Percentiles rank a stretch among this genome's conserved stretches.
Conservation (phyloP, 225 moss, liverwort and hornwort genomes). For the Thuidium tamariscinum region DNA sequence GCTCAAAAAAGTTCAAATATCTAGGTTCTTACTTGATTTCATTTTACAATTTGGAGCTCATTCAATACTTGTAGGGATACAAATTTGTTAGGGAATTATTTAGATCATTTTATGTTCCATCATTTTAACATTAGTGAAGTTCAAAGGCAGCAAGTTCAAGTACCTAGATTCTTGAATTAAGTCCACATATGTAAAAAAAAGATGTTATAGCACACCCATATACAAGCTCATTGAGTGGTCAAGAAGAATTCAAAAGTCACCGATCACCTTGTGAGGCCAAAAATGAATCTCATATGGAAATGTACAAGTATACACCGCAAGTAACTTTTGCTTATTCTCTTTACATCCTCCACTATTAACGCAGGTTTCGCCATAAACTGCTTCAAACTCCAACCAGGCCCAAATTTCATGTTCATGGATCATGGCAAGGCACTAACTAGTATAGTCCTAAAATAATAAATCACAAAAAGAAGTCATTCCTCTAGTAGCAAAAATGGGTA, state of each 20-base stretch:
- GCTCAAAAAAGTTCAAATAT: neutral
- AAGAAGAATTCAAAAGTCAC: neutral
- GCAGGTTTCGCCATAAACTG: neutral
- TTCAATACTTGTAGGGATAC: neutral
- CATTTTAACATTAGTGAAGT: no score
- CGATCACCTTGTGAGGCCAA: neutral
- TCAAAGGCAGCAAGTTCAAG: neutral
- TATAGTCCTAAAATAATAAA: neutral
- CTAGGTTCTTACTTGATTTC: neutral
- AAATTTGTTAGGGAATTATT: neutral
- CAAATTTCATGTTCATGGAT: neutral
- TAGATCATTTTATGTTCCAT: neutral
- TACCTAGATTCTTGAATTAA: neutral
- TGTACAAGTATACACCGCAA: constrained; percentile 26
- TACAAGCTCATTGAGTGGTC: neutral
- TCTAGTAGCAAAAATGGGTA: neutral
- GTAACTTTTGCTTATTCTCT: constrained; percentile 23
- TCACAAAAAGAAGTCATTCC: neutral
- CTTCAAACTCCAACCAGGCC: neutral
- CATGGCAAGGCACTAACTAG: neutral
- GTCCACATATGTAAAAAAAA: neutral
- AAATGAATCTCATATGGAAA: constrained; percentile 6
- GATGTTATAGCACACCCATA: no score
- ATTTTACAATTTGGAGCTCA: neutral
- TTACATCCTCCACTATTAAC: neutral